A percentile compares a stretch with the other conserved stretches of the same genome.
phyloP scores from a whole-genome alignment of 768 basidiomycete species.

The Trametes cubensis region DNA sequence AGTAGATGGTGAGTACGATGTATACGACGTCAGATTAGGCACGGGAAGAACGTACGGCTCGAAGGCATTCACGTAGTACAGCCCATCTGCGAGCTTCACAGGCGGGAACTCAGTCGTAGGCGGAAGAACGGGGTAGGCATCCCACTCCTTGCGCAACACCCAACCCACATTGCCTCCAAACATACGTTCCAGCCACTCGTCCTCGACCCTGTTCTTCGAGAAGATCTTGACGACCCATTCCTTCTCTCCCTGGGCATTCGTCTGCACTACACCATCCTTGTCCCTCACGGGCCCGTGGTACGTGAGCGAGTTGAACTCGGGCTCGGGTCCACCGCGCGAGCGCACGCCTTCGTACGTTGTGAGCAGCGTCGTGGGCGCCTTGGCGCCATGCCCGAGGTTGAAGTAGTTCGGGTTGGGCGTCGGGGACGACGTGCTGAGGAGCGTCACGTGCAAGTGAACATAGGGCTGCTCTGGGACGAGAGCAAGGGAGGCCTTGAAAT shows the following conservation, averaged over 20 bases:
- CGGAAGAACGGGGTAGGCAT: slow-evolving; percentile 75
- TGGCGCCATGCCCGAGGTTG: slow-evolving; percentile 46
- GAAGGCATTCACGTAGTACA: slow-evolving; percentile 92
- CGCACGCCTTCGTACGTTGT: slow-evolving; percentile 69
- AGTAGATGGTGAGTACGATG: slow-evolving; percentile 7
- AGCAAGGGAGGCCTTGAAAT: slow-evolving; percentile 49
- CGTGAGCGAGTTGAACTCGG: slow-evolving; percentile 86
- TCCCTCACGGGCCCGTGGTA: slow-evolving; percentile 65
- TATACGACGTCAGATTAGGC: slow-evolving; percentile 3
- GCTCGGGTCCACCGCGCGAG: slow-evolving; percentile 43
- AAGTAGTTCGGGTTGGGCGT: slow-evolving; percentile 71
- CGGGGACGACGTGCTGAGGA: slow-evolving; percentile 76
- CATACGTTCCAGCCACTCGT: slow-evolving; percentile 68
- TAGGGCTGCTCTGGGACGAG: slow-evolving; percentile 74
- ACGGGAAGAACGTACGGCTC: slow-evolving; percentile 66
- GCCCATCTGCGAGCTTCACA: slow-evolving; percentile 71
- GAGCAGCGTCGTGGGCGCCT: slow-evolving; percentile 65
- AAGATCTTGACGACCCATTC: slow-evolving; percentile 90
- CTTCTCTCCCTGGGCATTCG: slow-evolving; percentile 36
- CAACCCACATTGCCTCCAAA: slow-evolving; percentile 75
- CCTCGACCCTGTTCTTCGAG: slow-evolving; percentile 62
- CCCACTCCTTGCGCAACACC: slow-evolving; percentile 87
- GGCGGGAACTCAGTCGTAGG: slow-evolving; percentile 74
- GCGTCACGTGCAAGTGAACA: slow-evolving; percentile 84
- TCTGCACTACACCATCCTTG: slow-evolving; percentile 40